phyloP scores from a whole-genome alignment of 768 basidiomycete genomes.

The Collybiopsis confluens region DNA sequence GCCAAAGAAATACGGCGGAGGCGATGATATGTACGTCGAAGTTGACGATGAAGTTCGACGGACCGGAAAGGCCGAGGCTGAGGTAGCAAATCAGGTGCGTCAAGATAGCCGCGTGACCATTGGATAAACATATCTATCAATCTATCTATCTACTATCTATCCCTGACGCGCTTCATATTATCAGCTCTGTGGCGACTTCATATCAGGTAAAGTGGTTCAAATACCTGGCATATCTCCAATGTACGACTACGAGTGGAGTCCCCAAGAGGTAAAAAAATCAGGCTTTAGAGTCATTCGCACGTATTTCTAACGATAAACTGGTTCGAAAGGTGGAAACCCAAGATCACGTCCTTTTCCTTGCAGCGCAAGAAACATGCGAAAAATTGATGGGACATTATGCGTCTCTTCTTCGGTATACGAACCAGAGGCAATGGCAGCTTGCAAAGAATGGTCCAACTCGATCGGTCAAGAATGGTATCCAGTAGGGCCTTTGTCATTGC shows the following conservation, averaged over 20 bases:
- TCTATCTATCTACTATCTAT: too few relatives aligned
- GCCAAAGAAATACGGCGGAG: background rate
- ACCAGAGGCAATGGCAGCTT: background rate
- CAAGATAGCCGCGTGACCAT: background rate
- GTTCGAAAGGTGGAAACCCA: background rate
- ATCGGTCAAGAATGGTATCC: background rate
- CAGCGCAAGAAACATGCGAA: background rate
- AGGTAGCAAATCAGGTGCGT: background rate
- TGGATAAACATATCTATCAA: background rate
- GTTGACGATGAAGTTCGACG: background rate
- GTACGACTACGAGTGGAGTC: background rate
- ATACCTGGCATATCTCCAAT: background rate
- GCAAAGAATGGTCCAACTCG: constrained; percentile 1
- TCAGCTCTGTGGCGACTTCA: background rate
- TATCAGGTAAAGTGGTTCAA: background rate
- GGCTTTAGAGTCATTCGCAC: background rate
- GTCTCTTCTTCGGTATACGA: background rate
- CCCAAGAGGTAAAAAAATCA: background rate
- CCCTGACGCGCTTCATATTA: too few relatives aligned
- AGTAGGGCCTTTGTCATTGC: background rate
- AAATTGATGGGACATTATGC: background rate
- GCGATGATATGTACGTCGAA: background rate
- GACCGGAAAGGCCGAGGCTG: background rate
- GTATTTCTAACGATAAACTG: too few relatives aligned
- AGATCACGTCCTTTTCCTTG: background rate